Conservation (phyloP, 768 basidiomycete species). For the Podaxis pistillaris region DNA sequence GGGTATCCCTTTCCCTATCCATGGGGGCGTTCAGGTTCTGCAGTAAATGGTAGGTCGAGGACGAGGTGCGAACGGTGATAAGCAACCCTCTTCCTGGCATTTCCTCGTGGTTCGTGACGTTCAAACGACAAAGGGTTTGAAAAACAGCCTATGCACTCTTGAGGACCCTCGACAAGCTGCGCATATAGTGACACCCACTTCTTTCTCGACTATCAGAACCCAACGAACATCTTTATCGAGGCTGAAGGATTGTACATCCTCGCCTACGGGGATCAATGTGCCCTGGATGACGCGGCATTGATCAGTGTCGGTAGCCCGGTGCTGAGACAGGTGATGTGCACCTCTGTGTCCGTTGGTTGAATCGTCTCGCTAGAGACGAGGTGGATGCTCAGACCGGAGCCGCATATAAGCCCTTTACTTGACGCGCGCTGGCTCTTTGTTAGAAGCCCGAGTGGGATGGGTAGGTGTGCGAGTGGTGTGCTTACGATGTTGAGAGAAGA, state of each 20-base stretch:
- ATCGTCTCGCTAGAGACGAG: constrained; percentile 56
- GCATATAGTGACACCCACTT: constrained; percentile 45
- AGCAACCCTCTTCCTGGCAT: constrained; percentile 68
- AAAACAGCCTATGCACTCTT: constrained; percentile 78
- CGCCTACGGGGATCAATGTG: constrained; percentile 72
- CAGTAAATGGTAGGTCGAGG: not conserved
- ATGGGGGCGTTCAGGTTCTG: not conserved
- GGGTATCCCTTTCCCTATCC: constrained; percentile 95
- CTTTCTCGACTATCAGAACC: constrained; percentile 93
- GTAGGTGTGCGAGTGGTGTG: not conserved
- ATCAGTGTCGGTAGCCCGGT: not conserved
- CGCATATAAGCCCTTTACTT: constrained; percentile 84
- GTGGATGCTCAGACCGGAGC: constrained; percentile 57
- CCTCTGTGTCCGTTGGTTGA: constrained; percentile 57
- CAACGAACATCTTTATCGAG: constrained; percentile 57
- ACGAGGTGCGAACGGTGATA: constrained; percentile 57
- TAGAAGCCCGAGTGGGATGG: not conserved
- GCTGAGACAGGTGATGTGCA: constrained; percentile 22
- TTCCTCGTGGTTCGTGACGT: constrained; percentile 45
- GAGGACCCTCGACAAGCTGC: not conserved
- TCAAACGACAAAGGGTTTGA: constrained; percentile 70
- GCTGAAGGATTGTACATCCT: constrained; percentile 66
- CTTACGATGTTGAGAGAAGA: constrained; percentile 79
- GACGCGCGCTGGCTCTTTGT: constrained; percentile 68
- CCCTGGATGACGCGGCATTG: constrained; percentile 41